A percentile compares a stretch with the other conserved stretches of the same genome.
phyloP scores from a whole-genome alignment of 345 rosid species.

The Schrenkiella parvula region DNA sequence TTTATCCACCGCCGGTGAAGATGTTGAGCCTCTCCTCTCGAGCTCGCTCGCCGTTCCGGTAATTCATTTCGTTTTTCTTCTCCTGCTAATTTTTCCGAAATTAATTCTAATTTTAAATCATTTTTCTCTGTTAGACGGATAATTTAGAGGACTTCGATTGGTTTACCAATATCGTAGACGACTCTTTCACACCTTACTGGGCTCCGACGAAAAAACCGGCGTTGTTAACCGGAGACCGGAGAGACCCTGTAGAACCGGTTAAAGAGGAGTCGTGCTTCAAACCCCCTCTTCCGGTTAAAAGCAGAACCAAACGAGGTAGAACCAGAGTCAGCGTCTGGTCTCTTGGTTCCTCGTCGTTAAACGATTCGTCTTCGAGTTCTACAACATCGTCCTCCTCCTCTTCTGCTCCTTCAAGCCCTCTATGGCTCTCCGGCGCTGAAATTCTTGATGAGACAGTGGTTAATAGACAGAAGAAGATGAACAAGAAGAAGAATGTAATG shows the following conservation, averaged over 20 bases:
- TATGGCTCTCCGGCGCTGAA: slow-evolving; percentile 11
- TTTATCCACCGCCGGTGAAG: slow-evolving; percentile 26
- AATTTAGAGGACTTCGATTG: slow-evolving; percentile 73
- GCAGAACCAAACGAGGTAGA: slow-evolving; percentile 64
- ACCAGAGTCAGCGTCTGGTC: slow-evolving; percentile 55
- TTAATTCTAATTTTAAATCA: background rate
- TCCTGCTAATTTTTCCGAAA: background rate
- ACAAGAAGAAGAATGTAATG: background rate
- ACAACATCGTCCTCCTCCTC: slow-evolving; percentile 8
- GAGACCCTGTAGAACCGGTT: slow-evolving; percentile 26
- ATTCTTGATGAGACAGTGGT: slow-evolving; percentile 1
- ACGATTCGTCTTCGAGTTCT: slow-evolving; percentile 34
- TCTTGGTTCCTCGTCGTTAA: slow-evolving; percentile 38
- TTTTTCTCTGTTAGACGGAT: slow-evolving; percentile 43
- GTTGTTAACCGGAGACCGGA: slow-evolving; percentile 11
- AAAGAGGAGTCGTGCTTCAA: background rate
- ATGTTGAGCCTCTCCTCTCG: slow-evolving; percentile 39
- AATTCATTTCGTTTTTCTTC: background rate
- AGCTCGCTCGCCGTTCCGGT: slow-evolving; percentile 70
- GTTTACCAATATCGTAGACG: slow-evolving; percentile 90
- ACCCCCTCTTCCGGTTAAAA: slow-evolving; percentile 50
- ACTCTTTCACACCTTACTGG: slow-evolving; percentile 48
- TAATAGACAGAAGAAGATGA: background rate
- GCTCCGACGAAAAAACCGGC: slow-evolving; percentile 35
- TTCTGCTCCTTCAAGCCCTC: slow-evolving; percentile 13